phyloP scores from a whole-genome alignment of 2,329 filamentous ascomycete genomes.

The Diplodia scrobiculata region DNA sequence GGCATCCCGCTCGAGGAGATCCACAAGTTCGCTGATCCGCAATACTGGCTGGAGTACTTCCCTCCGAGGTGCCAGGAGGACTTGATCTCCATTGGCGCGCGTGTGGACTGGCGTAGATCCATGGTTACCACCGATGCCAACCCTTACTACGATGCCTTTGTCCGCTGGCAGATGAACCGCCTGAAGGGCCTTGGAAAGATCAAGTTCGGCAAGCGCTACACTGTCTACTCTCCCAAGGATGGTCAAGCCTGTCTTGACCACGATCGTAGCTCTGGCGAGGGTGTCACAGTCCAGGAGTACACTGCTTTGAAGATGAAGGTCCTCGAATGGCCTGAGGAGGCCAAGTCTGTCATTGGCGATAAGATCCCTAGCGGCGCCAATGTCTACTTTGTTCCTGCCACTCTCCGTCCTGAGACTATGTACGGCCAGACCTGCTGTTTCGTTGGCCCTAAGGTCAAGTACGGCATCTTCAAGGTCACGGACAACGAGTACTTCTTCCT shows the following conservation, averaged over 20 bases:
- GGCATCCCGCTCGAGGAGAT: constrained; percentile 88
- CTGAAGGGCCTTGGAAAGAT: constrained; percentile 89
- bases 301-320: constrained; percentile 89
- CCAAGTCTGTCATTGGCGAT: constrained; percentile 69
- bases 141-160: constrained; percentile 93
- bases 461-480: constrained; percentile 78
- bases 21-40: constrained; percentile 87
- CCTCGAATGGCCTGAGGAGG: constrained; percentile 80
- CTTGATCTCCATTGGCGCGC: constrained; percentile 77
- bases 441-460: constrained; percentile 83
- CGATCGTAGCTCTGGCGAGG: constrained; percentile 78
- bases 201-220: constrained; percentile 90
- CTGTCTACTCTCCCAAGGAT: constrained; percentile 88
- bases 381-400: constrained; percentile 89
- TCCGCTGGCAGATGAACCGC: constrained; percentile 95
- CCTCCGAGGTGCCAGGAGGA: constrained; percentile 79
- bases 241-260: constrained; percentile 87
- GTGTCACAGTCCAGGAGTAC: constrained; percentile 85
- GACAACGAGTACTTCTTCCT: constrained; percentile 75
- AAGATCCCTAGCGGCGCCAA: constrained; percentile 78
- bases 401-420: constrained; percentile 95
- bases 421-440: constrained; percentile 98
- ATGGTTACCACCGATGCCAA: constrained; percentile 97
- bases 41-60: constrained; percentile 90
- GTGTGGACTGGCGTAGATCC: constrained; percentile 89